phyloP scores from a whole-genome alignment of 306 rosid genomes.

The Corylus avellana region DNA sequence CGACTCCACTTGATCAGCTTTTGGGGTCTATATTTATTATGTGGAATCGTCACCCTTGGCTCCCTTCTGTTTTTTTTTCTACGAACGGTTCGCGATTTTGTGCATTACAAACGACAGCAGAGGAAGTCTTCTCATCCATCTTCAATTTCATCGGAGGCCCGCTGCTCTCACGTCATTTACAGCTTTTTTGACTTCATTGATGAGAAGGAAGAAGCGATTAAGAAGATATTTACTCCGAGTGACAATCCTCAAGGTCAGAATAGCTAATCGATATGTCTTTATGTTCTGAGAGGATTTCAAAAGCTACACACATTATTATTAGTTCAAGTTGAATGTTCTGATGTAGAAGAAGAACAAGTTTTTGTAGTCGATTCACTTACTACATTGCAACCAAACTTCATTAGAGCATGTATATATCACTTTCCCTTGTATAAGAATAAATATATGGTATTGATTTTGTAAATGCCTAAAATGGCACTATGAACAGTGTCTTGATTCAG shows the following conservation, averaged over 20 bases:
- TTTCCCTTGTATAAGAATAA: background rate
- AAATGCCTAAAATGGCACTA: background rate
- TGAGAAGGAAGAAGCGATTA: slow-evolving; percentile 86
- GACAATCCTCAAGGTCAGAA: slow-evolving; percentile 47
- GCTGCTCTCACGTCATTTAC: slow-evolving; percentile 52
- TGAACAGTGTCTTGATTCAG: background rate
- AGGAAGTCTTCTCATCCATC: slow-evolving; percentile 38
- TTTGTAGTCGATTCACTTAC: background rate
- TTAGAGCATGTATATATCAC: background rate
- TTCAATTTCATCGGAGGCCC: slow-evolving; percentile 30
- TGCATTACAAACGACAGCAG: slow-evolving; percentile 51
- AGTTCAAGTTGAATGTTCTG: background rate
- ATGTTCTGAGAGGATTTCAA: background rate
- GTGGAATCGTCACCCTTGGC: slow-evolving; percentile 42
- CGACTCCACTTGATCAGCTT: slow-evolving; percentile 75
- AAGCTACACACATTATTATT: background rate
- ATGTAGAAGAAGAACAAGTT: background rate
- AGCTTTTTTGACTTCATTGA: slow-evolving; percentile 76
- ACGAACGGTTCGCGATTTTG: slow-evolving; percentile 54
- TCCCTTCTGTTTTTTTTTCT: slow-evolving; percentile 61
- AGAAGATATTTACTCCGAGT: slow-evolving; percentile 57
- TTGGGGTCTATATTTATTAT: slow-evolving; percentile 83
- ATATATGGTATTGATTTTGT: background rate
- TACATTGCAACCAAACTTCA: background rate
- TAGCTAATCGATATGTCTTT: slow-evolving; percentile 24